Base-by-base conservation (phyloP, 2,329 filamentous ascomycete genomes). In the Talaromyces atroroseus region DNA sequence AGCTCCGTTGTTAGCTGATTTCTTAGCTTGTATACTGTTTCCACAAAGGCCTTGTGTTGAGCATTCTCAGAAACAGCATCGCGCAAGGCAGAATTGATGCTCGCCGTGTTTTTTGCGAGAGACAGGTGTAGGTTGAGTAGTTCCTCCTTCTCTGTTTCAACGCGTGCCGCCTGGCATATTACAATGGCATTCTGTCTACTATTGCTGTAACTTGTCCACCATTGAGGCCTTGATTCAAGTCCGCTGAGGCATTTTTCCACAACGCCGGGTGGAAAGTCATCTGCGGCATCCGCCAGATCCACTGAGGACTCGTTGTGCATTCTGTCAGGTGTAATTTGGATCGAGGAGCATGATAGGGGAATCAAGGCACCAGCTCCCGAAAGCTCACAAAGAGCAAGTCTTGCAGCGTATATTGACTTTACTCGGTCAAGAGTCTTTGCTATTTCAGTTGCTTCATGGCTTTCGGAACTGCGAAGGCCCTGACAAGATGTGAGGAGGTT, bases 141-240 rank as follows among this genome's bases (percentile, higher is more conserved):
- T 38, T 77, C 72, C 34, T 76, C 74, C 55, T 81, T 82, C 57
- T 86, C 83, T 14, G 81, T 76, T 52, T 83, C 80, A 44, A 77
- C 71, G 38, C 84, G 78, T 44, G 81, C 79, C 26, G 83, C 82
- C 59, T 84, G 79, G 61, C 85, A 88, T 62, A 87, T 82, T 18
- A 83, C 70, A 45, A 82, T 72, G 2, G 83, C 83, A 61, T 84
- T 83, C 56, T 85, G 81, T 55, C 78, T 76, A 57, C 77, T 81
- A 66, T 84, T 85, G 61, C 81, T 82, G 71, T 84, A 88, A 23
- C 82, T 86, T 1, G 78, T 85, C 83, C 84, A 87, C 66, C 76
- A 80, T 46, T 83, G 82, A 1, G 79, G 76, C 23, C 78, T 75
- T 18, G 76, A 76, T 47, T 80, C 78, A 1, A 88, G 68, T 4